Base-by-base conservation (phyloP, 192 early-diverging fungal species). In the Rhizophagus clarus region DNA sequence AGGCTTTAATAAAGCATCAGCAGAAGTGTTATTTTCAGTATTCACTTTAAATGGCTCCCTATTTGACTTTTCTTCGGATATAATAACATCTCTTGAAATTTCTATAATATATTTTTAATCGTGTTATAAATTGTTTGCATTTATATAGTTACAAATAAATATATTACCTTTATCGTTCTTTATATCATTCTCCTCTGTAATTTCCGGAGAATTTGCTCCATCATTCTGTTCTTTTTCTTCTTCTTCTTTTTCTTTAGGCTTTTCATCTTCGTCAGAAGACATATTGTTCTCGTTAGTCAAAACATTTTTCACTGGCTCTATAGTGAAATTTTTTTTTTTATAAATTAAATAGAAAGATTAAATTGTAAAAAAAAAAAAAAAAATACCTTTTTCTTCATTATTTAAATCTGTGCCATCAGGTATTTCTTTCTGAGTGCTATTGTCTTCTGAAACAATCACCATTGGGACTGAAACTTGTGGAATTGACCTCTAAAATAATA, bases 1-100 rank as follows among this genome's bases (percentile, higher is more conserved):
- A 24, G 79, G 72, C 20, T 60, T 69, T 51, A 81, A 82, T 45
- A 84, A 75, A 32, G 83, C 67, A 29, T 78, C 74, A 70, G 72
- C 69, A 20, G 76, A 81, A 11, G 73, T 83, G 29, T 42, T 83
- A 22, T 82, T 62, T 17, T 79, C 80, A n/a, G 72, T n/a, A 32
- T 81, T 68, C 4, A 69, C 67, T 5, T 75, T 79, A 12, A 70
- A 77, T 45, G 66, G 77, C 15, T 66, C 63, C 6, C 68, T 29
- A 12, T 9, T 42, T 24, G 49, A 37, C 5, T 70, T 40, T 10
- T 80, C 51, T 34, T 67, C 68, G 17, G 63, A 73, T 60, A 17
- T 70, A 62, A 69, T 14, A 20, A 42, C 29, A 10, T 63, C 14
- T 2, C 79, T 56, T 17, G 4, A 17, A 56, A 56, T 5, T 56